Base-by-base conservation (phyloP, 2,329 filamentous ascomycete species). In the Aspergillus niger region DNA sequence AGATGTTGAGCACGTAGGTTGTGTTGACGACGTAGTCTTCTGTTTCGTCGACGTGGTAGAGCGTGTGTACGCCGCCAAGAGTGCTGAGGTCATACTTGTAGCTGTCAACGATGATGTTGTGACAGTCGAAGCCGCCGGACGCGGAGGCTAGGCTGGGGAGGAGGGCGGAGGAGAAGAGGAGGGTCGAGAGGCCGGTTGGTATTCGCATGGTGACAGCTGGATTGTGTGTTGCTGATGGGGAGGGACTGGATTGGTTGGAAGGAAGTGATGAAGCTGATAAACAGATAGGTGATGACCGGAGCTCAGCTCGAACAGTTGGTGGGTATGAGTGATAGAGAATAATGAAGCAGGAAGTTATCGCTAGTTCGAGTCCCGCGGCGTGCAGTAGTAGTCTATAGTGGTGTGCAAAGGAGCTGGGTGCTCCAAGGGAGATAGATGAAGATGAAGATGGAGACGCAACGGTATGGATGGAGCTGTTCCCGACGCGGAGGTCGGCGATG, bases 81-180 rank as follows among this genome's bases (percentile, higher is more conserved):
- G 71, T 64, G 39, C 70, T 76, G 30, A 80, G 66, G 58, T 79
- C 73, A 56, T 77, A 80, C 59, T 75, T 76, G 65, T 75, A 70
- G 39, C 67, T 68, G 52, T 77, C 72, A 24, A 72, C 63, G 28
- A 67, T 70, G 56, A 80, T 72, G 36, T 76, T 55, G 6, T 65
- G 60, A 69, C 78, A 80, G 65, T 79, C 73, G 63, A 79, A 76
- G 55, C 65, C 70, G 43, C 65, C 70, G 43, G 66, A 48, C 1
- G 74, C 75, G 8, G 71, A 61, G 8, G 65, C 66, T 11, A 77
- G 62, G n/a, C 66, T 55, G 15, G 74, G 62, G 8, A 74, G 58
- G 10, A 72, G 52, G 15, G 68, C 49, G 44, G 60, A 53, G 36
- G 61, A 55, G 59, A 74, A 67, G 38, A 76, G 60, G 28, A 74